Evolutionary conservation across 129 eudicot species (phyloP).

Genomic region (Helichrysum umbraculigerum): DNA sequence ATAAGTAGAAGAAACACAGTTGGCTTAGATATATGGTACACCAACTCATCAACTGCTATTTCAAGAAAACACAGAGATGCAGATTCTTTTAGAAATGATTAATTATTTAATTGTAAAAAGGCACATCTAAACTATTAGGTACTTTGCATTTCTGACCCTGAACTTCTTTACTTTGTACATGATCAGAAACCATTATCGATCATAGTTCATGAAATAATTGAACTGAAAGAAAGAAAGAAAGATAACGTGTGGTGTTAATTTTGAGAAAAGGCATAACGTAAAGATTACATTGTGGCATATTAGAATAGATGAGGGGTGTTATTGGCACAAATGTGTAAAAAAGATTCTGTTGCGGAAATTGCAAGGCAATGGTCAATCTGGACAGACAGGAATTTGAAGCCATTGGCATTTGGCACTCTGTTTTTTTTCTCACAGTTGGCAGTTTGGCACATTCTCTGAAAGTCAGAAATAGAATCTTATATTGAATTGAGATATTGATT

Average conservation of each 20-base stretch:
- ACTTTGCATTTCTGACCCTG: slow-evolving; percentile 14
- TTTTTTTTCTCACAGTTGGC: slow-evolving; percentile 4
- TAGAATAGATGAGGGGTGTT: slow-evolving; percentile 1
- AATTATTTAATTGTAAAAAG: not conserved
- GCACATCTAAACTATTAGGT: slow-evolving; percentile 5
- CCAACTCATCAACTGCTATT: slow-evolving; percentile 34
- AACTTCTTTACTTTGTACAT: not conserved
- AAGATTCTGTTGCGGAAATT: slow-evolving; percentile 18
- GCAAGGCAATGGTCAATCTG: not conserved
- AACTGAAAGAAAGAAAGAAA: not conserved
- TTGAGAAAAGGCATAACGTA: not conserved
- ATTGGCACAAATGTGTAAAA: not conserved
- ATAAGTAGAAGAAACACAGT: not conserved
- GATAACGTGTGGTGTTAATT: not conserved
- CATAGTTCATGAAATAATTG: not conserved
- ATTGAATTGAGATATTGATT: too few relatives aligned
- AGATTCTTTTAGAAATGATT: slow-evolving; percentile 34
- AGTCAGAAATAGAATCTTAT: slow-evolving; percentile 3
- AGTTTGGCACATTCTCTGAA: slow-evolving; percentile 17
- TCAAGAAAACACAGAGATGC: slow-evolving; percentile 40
- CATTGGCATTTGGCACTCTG: slow-evolving; percentile 32
- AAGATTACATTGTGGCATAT: not conserved
- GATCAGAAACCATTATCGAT: not conserved
- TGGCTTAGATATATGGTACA: not conserved
- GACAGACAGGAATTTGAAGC: slow-evolving; percentile 30